Conservation (phyloP, 352 stramenopile species). For the Globisporangium cederbergense region DNA sequence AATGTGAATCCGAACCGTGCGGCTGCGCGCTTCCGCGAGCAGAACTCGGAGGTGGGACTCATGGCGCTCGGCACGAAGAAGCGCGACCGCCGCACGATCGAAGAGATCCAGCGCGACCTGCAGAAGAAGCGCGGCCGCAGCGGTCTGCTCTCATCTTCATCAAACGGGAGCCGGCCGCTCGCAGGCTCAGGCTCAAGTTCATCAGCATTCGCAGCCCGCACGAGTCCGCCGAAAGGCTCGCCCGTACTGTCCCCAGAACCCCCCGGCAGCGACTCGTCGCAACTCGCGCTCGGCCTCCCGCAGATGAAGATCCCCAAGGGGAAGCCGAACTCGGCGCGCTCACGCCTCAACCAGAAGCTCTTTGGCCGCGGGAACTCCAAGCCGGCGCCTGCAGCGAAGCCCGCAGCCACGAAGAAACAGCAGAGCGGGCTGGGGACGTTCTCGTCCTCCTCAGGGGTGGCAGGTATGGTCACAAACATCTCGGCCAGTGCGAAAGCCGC, state of each 20-base stretch:
- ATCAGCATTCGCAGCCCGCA: slow-evolving; percentile 22
- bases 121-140: slow-evolving; percentile 47
- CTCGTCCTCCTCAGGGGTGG: background rate
- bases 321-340: slow-evolving; percentile 68
- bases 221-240: slow-evolving; percentile 62
- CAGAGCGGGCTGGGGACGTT: slow-evolving; percentile 12
- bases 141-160: slow-evolving; percentile 13
- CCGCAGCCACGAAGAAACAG: slow-evolving; percentile 37
- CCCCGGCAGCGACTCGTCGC: slow-evolving; percentile 22
- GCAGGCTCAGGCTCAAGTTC: background rate
- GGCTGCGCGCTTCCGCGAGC: slow-evolving; percentile 59
- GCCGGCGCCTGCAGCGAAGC: slow-evolving; percentile 26
- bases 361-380: slow-evolving; percentile 57
- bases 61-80: slow-evolving; percentile 86
- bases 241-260: slow-evolving; percentile 68
- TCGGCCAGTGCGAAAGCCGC: slow-evolving; percentile 45
- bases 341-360: slow-evolving; percentile 72
- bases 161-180: slow-evolving; percentile 4
- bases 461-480: slow-evolving; percentile 51
- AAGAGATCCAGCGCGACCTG: slow-evolving; percentile 83
- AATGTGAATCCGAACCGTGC: slow-evolving; percentile 76
- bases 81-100: slow-evolving; percentile 82
- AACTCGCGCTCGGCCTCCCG: slow-evolving; percentile 23
- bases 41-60: slow-evolving; percentile 45
- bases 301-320: slow-evolving; percentile 39